Evolutionary conservation across 805 yeast genomes (phyloP), one percentile per base, ranked within the genome.

Genomic region (Ogataea ramenticola): DNA sequence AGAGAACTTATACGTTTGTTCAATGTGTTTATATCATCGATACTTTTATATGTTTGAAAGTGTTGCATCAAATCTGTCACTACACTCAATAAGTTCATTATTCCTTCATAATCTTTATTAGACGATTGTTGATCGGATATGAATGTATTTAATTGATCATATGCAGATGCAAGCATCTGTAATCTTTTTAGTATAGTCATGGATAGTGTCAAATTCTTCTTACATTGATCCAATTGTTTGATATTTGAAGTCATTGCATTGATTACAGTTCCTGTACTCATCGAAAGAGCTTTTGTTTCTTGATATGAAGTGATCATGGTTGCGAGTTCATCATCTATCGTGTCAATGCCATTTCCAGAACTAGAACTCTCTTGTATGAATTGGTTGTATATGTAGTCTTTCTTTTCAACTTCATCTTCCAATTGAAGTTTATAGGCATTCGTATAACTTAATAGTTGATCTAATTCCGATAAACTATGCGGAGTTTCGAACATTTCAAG

Each of bases 131-230:
- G 46, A 36, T 57, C 67, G 20, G 69, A 62, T 1, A 75, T 66
- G 41, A 76, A 66, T 7, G 63, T 56, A 16, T 71, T 71, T 39
- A 88, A 70, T 49, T 77, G 77, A 36, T 79, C 80, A 58, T 80
- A 81, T 2, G 95, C 90, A 19, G 78, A 80, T 7, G 86, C 73
- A 40, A 93, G 70, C 86, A 90, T 90, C 56, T 89, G 95, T 33
- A 93, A 68, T 48, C 96, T 74, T 55, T 91, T 86, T 51, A 91
- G 70, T 32, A 89, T 80, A 1, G 95, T 87, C 86, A 93, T 86
- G 11, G 93, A 79, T 24, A 79, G 70, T 2, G 88, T 90, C 40
- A 93, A 67, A 60, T 93, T 93, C 57, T 77, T 79, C 67, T 93
- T 93, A 31, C 90, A 81, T 41, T 76, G 77, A 62, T 93, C 98